Percentiles rank a stretch among this genome's conserved stretches.
Conservation (phyloP, 163 green algal species). For the Chlamydomonas reinhardtii region DNA sequence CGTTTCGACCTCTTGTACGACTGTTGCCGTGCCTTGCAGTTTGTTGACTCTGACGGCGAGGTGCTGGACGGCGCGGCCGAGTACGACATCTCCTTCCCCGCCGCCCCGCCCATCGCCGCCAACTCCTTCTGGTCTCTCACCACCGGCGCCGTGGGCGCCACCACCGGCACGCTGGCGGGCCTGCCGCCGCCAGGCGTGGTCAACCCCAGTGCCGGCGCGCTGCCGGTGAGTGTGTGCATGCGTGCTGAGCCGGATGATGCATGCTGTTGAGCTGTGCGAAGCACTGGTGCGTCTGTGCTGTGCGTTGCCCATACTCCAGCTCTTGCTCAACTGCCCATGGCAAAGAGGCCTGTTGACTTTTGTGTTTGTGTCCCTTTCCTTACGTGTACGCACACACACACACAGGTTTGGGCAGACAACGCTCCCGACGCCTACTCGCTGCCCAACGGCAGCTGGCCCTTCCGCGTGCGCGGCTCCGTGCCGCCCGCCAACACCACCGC, state of each 20-base stretch:
- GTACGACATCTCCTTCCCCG: not conserved
- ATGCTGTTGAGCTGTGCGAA: too few relatives aligned
- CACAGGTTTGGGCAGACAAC: not conserved
- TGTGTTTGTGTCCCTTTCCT: too few relatives aligned
- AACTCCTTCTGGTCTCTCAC: not conserved
- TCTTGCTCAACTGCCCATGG: too few relatives aligned
- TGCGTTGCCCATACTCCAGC: not conserved
- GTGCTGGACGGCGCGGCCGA: not conserved
- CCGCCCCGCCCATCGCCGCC: not conserved
- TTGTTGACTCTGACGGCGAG: not conserved
- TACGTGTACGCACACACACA: too few relatives aligned
- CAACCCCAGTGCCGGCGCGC: not conserved
- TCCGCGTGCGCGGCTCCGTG: not conserved
- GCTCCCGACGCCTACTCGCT: not conserved
- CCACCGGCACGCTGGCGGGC: not conserved
- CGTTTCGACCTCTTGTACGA: too few relatives aligned
- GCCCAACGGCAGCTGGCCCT: not conserved
- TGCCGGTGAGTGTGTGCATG: too few relatives aligned
- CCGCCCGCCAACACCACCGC: conserved; percentile 6
- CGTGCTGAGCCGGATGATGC: not conserved
- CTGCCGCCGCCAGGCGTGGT: not conserved
- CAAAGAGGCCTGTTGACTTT: too few relatives aligned
- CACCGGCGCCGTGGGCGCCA: not conserved
- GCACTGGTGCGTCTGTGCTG: too few relatives aligned
- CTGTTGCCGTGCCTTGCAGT: not conserved